Conservation (phyloP, 805 yeast genomes). For the Cyberlindnera euphorbiae region DNA sequence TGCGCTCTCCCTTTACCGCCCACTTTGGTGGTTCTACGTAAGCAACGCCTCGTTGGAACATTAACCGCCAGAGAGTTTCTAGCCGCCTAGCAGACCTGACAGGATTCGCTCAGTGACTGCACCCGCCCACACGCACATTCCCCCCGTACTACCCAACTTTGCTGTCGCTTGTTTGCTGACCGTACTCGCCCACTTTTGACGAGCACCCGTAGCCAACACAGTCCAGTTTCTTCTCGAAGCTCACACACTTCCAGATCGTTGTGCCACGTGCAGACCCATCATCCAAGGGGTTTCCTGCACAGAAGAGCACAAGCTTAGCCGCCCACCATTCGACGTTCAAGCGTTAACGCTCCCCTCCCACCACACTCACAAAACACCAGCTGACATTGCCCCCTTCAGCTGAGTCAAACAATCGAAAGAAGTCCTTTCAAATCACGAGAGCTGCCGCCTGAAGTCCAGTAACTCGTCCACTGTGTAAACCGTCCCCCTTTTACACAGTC, state of each 20-base stretch:
- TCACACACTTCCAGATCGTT: no score
- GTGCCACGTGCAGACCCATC: conserved; percentile 5
- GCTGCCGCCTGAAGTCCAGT: conserved; percentile 44
- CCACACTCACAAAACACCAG: conserved; percentile 4
- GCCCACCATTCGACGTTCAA: conserved; percentile 6
- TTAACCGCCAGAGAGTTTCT: no score
- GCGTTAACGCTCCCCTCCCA: neutral
- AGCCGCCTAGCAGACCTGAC: no score
- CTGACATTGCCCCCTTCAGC: conserved; percentile 3
- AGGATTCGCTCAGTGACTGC: no score
- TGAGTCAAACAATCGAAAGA: neutral
- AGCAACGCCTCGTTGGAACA: no score
- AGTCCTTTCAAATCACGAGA: conserved; percentile 32
- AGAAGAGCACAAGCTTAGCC: no score
- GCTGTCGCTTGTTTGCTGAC: neutral
- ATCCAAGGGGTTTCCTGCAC: conserved; percentile 2
- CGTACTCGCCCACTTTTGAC: neutral
- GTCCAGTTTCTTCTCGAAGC: neutral
- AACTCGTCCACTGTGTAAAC: conserved; percentile 6
- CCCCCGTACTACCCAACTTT: no score
- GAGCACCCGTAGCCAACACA: neutral
- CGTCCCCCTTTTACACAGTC: conserved; percentile 3
- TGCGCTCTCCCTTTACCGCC: no score
- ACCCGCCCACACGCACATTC: no score
- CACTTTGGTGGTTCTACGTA: no score